These are phyloP conservation scores for Lecanicillium sp. DNA, from an alignment of 2,329 filamentous ascomycete species.

Conservation along the genomic window DNA sequence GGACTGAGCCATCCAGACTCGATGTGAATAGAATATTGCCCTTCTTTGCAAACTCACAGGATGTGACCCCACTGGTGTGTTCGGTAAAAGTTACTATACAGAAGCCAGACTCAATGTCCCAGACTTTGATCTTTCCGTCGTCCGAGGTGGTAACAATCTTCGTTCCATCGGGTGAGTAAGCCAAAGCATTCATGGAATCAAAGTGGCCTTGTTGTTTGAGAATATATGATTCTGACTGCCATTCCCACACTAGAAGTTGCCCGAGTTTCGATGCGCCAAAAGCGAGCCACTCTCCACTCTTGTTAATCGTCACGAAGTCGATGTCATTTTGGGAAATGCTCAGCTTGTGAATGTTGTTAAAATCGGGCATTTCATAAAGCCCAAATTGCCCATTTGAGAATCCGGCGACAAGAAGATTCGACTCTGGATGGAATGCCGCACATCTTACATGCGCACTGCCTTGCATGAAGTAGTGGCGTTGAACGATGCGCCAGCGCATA, in stretches of 20 bases:
- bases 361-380: conserved; percentile 91
- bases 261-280: conserved; percentile 94
- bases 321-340: conserved; percentile 97
- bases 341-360: conserved; percentile 84
- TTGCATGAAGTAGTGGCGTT: conserved; percentile 91
- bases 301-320: conserved; percentile 89
- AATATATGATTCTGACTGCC: conserved; percentile 98
- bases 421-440: conserved; percentile 77
- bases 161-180: conserved; percentile 90
- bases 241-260: conserved; percentile 97
- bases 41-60: conserved; percentile 89
- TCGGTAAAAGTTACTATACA: conserved; percentile 98
- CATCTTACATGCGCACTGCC: conserved; percentile 80
- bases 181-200: conserved; percentile 87
- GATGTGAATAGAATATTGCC: conserved; percentile 95
- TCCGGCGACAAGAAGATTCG: conserved; percentile 89
- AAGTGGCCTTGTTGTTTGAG: conserved; percentile 97
- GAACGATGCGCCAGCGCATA: conserved; percentile 82
- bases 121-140: conserved; percentile 97
- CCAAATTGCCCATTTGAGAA: conserved; percentile 94
- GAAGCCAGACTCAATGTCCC: conserved; percentile 94
- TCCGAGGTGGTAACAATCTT: conserved; percentile 89
- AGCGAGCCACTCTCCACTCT: conserved; percentile 91
- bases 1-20: conserved; percentile 85
- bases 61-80: conserved; percentile 87